A percentile compares a stretch with the other conserved stretches of the same genome.
Conservation (phyloP, 108 stramenopile genomes). For the Ochromonas danica region DNA sequence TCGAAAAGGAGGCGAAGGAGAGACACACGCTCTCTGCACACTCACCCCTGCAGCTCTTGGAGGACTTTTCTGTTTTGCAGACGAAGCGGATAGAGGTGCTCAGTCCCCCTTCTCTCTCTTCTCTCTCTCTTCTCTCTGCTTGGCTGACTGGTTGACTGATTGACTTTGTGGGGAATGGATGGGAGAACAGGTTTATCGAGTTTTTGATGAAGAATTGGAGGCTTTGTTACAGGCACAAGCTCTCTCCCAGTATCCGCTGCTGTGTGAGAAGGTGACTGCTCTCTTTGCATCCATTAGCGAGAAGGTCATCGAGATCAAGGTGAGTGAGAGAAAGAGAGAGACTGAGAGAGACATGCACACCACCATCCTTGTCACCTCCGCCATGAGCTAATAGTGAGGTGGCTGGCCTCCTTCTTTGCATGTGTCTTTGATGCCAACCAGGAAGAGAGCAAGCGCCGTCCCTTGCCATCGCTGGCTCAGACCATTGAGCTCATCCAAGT, state of each 20-base stretch:
- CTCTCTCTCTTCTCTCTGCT: too few species aligned
- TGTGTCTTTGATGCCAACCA: constrained; percentile 15
- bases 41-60: too few species aligned
- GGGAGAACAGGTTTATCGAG: constrained; percentile 15
- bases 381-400: constrained; percentile 15
- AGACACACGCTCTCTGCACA: too few species aligned
- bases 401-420: constrained; percentile 13
- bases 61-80: too few species aligned
- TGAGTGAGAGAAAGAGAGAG: constrained; percentile 15
- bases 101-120: too few species aligned
- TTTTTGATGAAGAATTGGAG: constrained; percentile 17
- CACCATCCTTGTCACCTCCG: constrained; percentile 13
- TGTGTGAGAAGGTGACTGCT: constrained; percentile 14
- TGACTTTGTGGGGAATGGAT: too few species aligned
- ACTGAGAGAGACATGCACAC: constrained; percentile 14
- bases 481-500: constrained; percentile 15
- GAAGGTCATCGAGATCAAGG: constrained; percentile 14
- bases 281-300: constrained; percentile 9
- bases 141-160: too few species aligned
- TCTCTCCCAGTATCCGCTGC: constrained; percentile 13
- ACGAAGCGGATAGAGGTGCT: too few species aligned
- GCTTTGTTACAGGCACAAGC: constrained; percentile 9
- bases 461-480: constrained; percentile 12
- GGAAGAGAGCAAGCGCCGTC: constrained; percentile 12
- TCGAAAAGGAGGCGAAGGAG: too few species aligned